Evolutionary conservation across 306 rosid species (phyloP).

Genomic region (Inga laurina): DNA sequence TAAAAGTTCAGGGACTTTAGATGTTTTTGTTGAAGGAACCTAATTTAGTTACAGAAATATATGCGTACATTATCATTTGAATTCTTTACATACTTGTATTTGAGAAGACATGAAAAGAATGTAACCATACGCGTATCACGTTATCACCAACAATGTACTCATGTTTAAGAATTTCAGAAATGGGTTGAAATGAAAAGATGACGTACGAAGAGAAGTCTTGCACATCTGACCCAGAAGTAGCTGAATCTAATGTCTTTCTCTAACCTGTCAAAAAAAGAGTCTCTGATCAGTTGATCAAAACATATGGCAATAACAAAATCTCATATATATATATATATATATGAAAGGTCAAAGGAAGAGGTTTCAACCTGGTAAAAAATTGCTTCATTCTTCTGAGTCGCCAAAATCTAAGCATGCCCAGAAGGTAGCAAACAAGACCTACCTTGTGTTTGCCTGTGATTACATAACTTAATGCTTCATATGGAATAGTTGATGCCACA

Average conservation of each 20-base stretch:
- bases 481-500: slow-evolving; percentile 85
- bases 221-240: slow-evolving; percentile 87
- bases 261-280: slow-evolving; percentile 52
- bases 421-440: slow-evolving; percentile 55
- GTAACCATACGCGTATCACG: neutral
- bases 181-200: neutral
- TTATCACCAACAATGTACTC: neutral
- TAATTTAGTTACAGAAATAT: neutral
- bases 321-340: neutral
- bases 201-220: slow-evolving; percentile 82
- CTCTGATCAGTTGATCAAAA: neutral
- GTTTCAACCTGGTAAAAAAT: slow-evolving; percentile 71
- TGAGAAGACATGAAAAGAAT: neutral
- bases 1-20: too few relatives aligned
- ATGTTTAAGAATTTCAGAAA: neutral
- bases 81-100: neutral
- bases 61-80: neutral
- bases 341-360: neutral
- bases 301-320: neutral
- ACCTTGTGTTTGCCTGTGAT: slow-evolving; percentile 58
- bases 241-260: slow-evolving; percentile 96
- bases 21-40: neutral
- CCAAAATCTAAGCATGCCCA: slow-evolving; percentile 90
- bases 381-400: slow-evolving; percentile 77
- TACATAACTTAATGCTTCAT: slow-evolving; percentile 51